Conservation (phyloP, 192 early-diverging fungal species). For the Coemansia sp. region DNA sequence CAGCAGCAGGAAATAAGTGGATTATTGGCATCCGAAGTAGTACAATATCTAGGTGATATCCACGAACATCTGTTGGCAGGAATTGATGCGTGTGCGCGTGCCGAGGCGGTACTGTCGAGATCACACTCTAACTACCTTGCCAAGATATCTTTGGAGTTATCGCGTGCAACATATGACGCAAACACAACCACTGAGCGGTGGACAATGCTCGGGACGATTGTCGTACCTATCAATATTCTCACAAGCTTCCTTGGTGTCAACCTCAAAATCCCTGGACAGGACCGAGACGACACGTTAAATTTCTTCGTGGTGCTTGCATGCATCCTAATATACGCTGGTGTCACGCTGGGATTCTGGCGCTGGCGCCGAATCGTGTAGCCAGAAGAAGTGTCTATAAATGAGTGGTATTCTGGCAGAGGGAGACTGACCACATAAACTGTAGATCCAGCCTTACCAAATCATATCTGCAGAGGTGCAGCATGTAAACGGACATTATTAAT, state of each 20-base stretch:
- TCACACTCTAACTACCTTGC: slow-evolving; percentile 76
- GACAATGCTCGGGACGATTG: slow-evolving; percentile 53
- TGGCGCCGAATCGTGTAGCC: slow-evolving; percentile 28
- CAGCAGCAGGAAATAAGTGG: not conserved
- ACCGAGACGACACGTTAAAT: slow-evolving; percentile 55
- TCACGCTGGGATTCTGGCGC: slow-evolving; percentile 51
- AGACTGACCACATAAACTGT: not conserved
- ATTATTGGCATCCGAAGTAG: slow-evolving; percentile 33
- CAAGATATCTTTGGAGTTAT: slow-evolving; percentile 73
- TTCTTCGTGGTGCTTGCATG: slow-evolving; percentile 50
- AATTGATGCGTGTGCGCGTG: slow-evolving; percentile 36
- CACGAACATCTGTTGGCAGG: slow-evolving; percentile 40
- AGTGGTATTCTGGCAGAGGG: not conserved
- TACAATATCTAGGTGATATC: slow-evolving; percentile 52
- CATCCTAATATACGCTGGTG: slow-evolving; percentile 34
- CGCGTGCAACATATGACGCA: slow-evolving; percentile 38
- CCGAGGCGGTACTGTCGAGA: slow-evolving; percentile 65
- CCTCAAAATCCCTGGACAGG: slow-evolving; percentile 67
- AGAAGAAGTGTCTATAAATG: not conserved
- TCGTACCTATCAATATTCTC: slow-evolving; percentile 53
- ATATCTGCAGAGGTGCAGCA: too few species aligned
- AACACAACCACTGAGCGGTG: slow-evolving; percentile 49
- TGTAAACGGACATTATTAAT: too few species aligned
- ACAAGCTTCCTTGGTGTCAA: slow-evolving; percentile 70
- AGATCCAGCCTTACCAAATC: not conserved